A percentile compares a stretch with the other conserved stretches of the same genome.
Conservation (phyloP, 2,329 filamentous ascomycete genomes). For the Paecilomyces fulvus region DNA sequence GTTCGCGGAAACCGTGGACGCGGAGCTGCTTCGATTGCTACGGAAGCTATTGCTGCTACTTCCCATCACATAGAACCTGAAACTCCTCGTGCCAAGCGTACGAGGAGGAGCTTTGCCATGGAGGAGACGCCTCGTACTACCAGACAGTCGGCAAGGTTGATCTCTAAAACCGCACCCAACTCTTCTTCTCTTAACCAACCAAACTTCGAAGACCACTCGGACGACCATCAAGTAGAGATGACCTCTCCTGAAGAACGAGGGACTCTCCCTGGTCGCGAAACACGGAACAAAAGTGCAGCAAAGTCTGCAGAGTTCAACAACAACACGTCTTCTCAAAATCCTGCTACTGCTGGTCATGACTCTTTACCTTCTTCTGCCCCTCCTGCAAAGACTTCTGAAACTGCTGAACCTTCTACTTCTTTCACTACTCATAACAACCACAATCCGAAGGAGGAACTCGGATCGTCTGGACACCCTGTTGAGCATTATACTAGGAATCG, state of each 20-base stretch:
- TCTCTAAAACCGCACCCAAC: slow-evolving; percentile 13
- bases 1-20: neutral
- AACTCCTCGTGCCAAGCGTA: slow-evolving; percentile 24
- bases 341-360: neutral
- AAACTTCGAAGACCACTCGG: slow-evolving; percentile 1
- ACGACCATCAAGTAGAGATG: neutral
- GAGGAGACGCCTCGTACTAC: slow-evolving; percentile 26
- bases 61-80: slow-evolving; percentile 11
- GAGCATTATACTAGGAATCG: neutral
- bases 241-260: neutral
- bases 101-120: slow-evolving; percentile 19
- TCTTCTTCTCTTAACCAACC: slow-evolving; percentile 4
- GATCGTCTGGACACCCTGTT: neutral
- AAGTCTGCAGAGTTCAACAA: neutral
- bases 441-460: neutral
- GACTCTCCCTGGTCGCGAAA: neutral
- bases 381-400: neutral
- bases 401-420: neutral
- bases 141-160: slow-evolving; percentile 26
- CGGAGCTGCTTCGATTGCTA: neutral
- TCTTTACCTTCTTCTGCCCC: neutral
- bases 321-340: neutral
- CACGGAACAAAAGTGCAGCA: neutral
- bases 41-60: neutral
- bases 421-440: neutral